These are phyloP conservation scores for Xylariaceae sp. DNA, from an alignment of 2,329 filamentous ascomycete genomes.

Conservation along the genomic window DNA sequence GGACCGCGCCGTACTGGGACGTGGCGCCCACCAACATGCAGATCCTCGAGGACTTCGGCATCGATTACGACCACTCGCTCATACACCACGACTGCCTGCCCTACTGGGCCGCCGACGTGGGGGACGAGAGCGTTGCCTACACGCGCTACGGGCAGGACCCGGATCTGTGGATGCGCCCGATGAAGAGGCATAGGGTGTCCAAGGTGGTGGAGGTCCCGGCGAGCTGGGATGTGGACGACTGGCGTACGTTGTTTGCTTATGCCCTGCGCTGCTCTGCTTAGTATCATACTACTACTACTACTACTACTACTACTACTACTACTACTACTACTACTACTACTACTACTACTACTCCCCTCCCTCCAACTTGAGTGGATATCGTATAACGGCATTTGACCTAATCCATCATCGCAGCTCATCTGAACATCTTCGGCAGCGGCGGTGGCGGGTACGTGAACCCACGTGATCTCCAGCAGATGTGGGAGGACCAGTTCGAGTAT, in stretches of 20 bases:
- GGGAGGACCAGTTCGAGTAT: slow-evolving; percentile 3
- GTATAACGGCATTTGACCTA: no score
- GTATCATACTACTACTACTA: no score
- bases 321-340: no score
- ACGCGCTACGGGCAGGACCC: slow-evolving; percentile 3
- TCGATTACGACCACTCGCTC: slow-evolving; percentile 3
- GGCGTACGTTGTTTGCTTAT: neutral
- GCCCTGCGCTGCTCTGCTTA: neutral
- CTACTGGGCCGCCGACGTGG: slow-evolving; percentile 1
- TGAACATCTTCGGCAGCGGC: no score
- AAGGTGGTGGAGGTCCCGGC: slow-evolving; percentile 4
- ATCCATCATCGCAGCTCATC: neutral
- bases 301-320: no score
- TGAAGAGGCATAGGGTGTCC: slow-evolving; percentile 1
- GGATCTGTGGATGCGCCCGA: slow-evolving; percentile 3
- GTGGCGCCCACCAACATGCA: slow-evolving; percentile 1
- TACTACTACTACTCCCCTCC: no score
- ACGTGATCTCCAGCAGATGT: neutral
- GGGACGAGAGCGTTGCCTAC: neutral
- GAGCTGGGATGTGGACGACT: slow-evolving; percentile 4
- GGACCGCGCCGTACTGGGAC: slow-evolving; percentile 2
- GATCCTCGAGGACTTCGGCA: slow-evolving; percentile 1
- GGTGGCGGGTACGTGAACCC: slow-evolving; percentile 5
- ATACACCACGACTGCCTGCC: slow-evolving; percentile 6
- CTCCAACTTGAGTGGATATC: no score